Percentiles rank a stretch among this genome's conserved stretches.
Evolutionary conservation across 2,329 filamentous ascomycete species (phyloP).

Genomic region (Colletotrichum truncatum): DNA sequence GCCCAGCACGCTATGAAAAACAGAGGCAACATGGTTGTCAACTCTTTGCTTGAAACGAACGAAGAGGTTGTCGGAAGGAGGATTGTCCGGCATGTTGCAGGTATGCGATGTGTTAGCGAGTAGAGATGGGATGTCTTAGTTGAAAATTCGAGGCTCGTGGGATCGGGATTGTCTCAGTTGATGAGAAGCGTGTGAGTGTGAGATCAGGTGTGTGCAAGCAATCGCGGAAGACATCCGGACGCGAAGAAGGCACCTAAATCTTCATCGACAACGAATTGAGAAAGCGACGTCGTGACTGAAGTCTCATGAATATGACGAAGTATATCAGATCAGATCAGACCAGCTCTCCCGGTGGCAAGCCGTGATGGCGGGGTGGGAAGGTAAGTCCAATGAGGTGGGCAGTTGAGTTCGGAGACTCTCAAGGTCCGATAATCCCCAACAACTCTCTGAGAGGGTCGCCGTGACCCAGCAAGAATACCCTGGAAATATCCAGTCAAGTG

Average conservation of each 20-base stretch:
- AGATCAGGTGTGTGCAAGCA: neutral
- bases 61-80: conserved; percentile 43
- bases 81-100: conserved; percentile 24
- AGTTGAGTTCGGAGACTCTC: conserved; percentile 19
- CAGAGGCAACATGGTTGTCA: conserved; percentile 46
- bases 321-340: neutral
- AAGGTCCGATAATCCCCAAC: conserved; percentile 11
- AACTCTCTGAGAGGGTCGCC: neutral
- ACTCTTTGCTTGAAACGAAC: conserved; percentile 51
- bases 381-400: conserved; percentile 6
- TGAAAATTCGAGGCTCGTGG: neutral
- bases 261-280: conserved; percentile 5
- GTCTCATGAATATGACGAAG: conserved; percentile 8
- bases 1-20: conserved; percentile 36
- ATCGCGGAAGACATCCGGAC: conserved; percentile 23
- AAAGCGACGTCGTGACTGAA: neutral
- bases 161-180: conserved; percentile 20
- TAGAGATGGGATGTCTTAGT: neutral
- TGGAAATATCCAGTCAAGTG: neutral
- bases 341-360: conserved; percentile 19
- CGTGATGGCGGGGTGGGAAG: neutral
- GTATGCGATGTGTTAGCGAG: neutral
- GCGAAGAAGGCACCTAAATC: conserved; percentile 9
- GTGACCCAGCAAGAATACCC: conserved; percentile 2
- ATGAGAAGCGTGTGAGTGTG: conserved; percentile 1